A percentile compares a stretch with the other conserved stretches of the same genome.
These are phyloP conservation scores for Debaryomyces sp. DNA, from an alignment of 1,139 yeast species.

Conservation along the genomic window DNA sequence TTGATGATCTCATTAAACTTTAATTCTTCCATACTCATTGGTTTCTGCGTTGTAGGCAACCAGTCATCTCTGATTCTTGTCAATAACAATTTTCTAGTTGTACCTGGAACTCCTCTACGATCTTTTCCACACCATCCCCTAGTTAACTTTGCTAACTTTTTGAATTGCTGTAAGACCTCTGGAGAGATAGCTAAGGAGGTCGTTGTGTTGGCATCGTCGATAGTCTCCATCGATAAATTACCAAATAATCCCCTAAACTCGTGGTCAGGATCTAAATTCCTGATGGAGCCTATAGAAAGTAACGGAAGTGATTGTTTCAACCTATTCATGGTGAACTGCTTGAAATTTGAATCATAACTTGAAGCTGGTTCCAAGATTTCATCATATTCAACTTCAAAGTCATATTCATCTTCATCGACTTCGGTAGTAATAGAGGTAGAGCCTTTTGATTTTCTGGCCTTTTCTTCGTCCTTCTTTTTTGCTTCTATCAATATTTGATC, in stretches of 20 bases:
- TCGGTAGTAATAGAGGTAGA: constrained; percentile 17
- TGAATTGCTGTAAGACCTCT: constrained; percentile 65
- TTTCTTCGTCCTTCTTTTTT: constrained; percentile 34
- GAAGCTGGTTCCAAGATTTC: constrained; percentile 38
- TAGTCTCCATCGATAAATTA: constrained; percentile 64
- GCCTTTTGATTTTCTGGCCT: constrained; percentile 8
- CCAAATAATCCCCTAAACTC: constrained; percentile 79
- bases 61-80: constrained; percentile 82
- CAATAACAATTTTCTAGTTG: constrained; percentile 63
- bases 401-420: constrained; percentile 28
- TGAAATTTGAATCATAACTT: constrained; percentile 42
- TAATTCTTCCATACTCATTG: constrained; percentile 64
- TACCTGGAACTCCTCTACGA: constrained; percentile 71
- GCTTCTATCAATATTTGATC: constrained; percentile 42
- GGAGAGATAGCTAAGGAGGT: constrained; percentile 63
- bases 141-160: constrained; percentile 60
- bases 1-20: constrained; percentile 38
- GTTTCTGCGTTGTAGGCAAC: constrained; percentile 71
- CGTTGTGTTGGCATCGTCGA: constrained; percentile 73
- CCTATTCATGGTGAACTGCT: constrained; percentile 47
- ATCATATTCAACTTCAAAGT: constrained; percentile 35
- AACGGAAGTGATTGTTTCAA: constrained; percentile 40
- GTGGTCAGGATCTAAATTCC: constrained; percentile 75
- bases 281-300: constrained; percentile 47
- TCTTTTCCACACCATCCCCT: constrained; percentile 88